These are phyloP conservation scores for Cryptococcus hybrid DNA, from an alignment of 1,284 basidiomycete genomes.

Conservation along the genomic window DNA sequence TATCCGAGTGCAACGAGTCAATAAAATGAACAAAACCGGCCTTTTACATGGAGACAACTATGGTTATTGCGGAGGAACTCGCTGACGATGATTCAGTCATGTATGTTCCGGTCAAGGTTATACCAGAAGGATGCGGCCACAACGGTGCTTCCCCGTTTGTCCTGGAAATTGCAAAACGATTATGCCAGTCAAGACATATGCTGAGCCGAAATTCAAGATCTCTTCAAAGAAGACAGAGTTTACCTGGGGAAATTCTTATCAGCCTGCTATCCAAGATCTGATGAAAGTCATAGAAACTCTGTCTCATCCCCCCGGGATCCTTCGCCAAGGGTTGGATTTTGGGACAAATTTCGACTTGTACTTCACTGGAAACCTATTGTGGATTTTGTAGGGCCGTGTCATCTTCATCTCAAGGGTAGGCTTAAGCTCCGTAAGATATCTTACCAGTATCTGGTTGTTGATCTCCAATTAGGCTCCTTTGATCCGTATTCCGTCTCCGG, in stretches of 20 bases:
- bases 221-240: conserved; percentile 66
- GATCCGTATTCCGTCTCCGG: conserved; percentile 75
- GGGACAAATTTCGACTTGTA: conserved; percentile 87
- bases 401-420: conserved; percentile 80
- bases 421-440: not conserved
- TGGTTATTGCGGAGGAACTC: conserved; percentile 90
- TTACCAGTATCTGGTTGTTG: not conserved
- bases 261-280: conserved; percentile 82
- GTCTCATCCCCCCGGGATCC: conserved; percentile 75
- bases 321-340: conserved; percentile 87
- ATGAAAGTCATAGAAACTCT: conserved; percentile 80
- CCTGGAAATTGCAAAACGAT: conserved; percentile 79
- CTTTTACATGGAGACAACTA: conserved; percentile 62
- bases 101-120: conserved; percentile 67
- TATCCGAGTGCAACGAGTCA: conserved; percentile 50
- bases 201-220: conserved; percentile 69
- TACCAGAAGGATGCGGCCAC: conserved; percentile 58
- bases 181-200: conserved; percentile 94
- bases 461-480: conserved; percentile 62
- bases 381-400: conserved; percentile 70
- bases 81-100: conserved; percentile 67
- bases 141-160: conserved; percentile 60
- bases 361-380: conserved; percentile 80
- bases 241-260: conserved; percentile 88
- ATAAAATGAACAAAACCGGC: conserved; percentile 9